Percentiles rank a stretch among this genome's conserved stretches.
Evolutionary conservation across 1,284 basidiomycete species (phyloP).

Genomic region (Irpex lacteus): DNA sequence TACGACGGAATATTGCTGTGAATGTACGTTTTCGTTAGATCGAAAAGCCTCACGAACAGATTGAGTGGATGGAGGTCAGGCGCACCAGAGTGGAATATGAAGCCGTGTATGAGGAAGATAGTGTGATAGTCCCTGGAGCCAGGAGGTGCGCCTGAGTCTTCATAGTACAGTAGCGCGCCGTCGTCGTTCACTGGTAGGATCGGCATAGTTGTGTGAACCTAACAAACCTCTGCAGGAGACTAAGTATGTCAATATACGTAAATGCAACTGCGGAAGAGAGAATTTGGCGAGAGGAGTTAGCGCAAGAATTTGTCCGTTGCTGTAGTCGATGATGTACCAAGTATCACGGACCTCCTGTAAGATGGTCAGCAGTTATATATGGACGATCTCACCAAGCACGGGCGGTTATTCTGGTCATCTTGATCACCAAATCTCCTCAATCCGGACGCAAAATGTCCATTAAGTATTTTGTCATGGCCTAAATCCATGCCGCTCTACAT

Average conservation of each 20-base stretch:
- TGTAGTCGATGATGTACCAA: neutral
- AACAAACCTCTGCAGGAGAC: no score
- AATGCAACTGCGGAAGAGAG: neutral
- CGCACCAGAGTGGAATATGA: constrained; percentile 17
- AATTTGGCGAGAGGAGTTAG: no score
- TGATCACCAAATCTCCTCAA: neutral
- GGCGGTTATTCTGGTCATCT: neutral
- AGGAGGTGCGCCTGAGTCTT: constrained; percentile 16
- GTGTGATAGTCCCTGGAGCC: constrained; percentile 12
- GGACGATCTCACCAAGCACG: neutral
- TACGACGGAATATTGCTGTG: constrained; percentile 6
- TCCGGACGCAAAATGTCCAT: no score
- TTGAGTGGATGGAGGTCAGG: neutral
- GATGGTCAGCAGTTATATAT: neutral
- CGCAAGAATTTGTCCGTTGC: no score
- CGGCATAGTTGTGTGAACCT: constrained; percentile 11
- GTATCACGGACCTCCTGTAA: neutral
- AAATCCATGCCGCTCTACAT: no score
- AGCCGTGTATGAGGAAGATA: constrained; percentile 18
- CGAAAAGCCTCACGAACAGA: no score
- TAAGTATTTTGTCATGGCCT: no score
- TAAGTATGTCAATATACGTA: no score
- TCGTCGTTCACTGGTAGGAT: constrained; percentile 16
- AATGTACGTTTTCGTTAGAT: neutral
- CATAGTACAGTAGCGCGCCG: constrained; percentile 16